Percentiles rank a stretch among this genome's conserved stretches.
These are phyloP conservation scores for Scleroderma citrinum DNA, from an alignment of 768 basidiomycete species.

Conservation along the genomic window DNA sequence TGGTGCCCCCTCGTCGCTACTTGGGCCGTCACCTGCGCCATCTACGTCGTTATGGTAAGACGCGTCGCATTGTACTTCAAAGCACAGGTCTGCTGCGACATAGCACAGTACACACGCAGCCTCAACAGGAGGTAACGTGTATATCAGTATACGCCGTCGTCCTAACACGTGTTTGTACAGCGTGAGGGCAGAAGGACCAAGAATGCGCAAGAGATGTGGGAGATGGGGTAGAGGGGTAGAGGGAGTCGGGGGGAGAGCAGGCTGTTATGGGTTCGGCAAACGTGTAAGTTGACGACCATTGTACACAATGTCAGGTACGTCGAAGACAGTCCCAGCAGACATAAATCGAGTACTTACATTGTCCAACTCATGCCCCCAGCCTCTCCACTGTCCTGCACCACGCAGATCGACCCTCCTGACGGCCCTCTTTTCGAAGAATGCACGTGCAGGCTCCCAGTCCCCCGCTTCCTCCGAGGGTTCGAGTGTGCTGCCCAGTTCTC, in stretches of 20 bases:
- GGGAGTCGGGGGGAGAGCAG: conserved; percentile 16
- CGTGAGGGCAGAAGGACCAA: conserved; percentile 74
- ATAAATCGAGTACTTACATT: conserved; percentile 31
- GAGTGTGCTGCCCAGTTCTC: conserved; percentile 16
- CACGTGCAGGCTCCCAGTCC: conserved; percentile 58
- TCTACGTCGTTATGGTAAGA: conserved; percentile 1
- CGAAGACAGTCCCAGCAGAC: neutral
- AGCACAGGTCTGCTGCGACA: conserved; percentile 58
- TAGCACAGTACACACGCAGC: conserved; percentile 67
- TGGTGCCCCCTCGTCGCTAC: neutral
- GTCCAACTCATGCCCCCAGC: conserved; percentile 65
- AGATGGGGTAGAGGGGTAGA: conserved; percentile 63
- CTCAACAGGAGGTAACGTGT: conserved; percentile 75
- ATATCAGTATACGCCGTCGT: conserved; percentile 70
- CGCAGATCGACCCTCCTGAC: conserved; percentile 44
- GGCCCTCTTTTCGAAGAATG: conserved; percentile 63
- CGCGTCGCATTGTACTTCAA: conserved; percentile 36
- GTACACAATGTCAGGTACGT: too few species aligned
- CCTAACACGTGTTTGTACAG: conserved; percentile 76
- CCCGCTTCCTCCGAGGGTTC: conserved; percentile 39
- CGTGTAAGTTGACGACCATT: too few species aligned
- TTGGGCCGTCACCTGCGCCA: too few species aligned
- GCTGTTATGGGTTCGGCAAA: conserved; percentile 17
- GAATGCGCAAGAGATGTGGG: conserved; percentile 66
- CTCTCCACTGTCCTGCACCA: conserved; percentile 56